Conservation (phyloP, 768 basidiomycete species). For the Cyclocybe aegerita region DNA sequence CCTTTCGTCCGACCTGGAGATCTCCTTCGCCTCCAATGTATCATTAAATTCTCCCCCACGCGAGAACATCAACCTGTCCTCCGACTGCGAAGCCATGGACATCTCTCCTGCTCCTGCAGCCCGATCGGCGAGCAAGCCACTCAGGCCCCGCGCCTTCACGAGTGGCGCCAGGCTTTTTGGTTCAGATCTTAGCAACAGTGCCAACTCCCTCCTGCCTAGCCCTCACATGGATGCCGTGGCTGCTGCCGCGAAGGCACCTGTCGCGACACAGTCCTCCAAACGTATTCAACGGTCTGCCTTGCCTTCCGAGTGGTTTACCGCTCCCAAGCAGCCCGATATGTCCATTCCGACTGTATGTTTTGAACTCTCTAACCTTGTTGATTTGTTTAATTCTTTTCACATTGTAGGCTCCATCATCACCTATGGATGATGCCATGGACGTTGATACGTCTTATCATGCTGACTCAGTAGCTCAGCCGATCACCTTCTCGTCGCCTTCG, state of each 20-base stretch:
- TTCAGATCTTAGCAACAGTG: conserved; percentile 65
- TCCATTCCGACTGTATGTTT: conserved; percentile 26
- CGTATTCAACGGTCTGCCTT: conserved; percentile 61
- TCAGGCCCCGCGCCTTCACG: conserved; percentile 64
- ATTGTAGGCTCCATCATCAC: conserved; percentile 43
- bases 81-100: conserved; percentile 72
- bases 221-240: conserved; percentile 27
- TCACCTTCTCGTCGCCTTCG: conserved; percentile 29
- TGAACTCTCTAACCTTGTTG: conserved; percentile 3
- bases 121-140: conserved; percentile 16
- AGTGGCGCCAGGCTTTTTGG: conserved; percentile 71
- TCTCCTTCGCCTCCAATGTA: conserved; percentile 81
- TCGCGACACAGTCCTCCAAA: conserved; percentile 46
- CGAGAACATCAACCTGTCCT: conserved; percentile 41
- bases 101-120: conserved; percentile 66
- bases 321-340: conserved; percentile 20
- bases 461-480: conserved; percentile 21
- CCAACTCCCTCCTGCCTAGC: conserved; percentile 27
- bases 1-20: conserved; percentile 74
- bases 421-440: conserved; percentile 75
- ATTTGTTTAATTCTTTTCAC: neutral
- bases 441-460: conserved; percentile 59
- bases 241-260: conserved; percentile 29
- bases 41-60: conserved; percentile 73
- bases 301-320: conserved; percentile 60